Percentiles rank a stretch among this genome's conserved stretches.
These are phyloP conservation scores for Boletus hoseneyae DNA, from an alignment of 1,284 basidiomycete species.

Conservation along the genomic window DNA sequence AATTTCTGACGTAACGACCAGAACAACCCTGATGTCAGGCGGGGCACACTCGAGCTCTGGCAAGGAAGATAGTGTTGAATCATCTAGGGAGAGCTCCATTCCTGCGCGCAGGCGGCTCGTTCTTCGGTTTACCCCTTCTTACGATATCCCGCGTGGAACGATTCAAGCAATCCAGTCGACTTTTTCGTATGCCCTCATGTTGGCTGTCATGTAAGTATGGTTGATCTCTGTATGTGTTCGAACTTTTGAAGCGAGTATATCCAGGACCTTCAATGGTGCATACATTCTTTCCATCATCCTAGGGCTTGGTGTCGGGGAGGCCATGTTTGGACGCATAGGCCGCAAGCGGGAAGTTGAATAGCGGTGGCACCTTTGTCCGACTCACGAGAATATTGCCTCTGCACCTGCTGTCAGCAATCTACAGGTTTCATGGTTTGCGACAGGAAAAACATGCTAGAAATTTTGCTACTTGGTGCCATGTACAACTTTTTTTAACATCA, in stretches of 20 bases:
- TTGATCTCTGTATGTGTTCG: neutral
- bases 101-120: slow-evolving; percentile 30
- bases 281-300: slow-evolving; percentile 63
- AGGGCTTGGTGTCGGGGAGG: slow-evolving; percentile 64
- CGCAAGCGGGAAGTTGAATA: slow-evolving; percentile 17
- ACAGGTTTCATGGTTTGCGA: too few relatives aligned
- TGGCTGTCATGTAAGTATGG: slow-evolving; percentile 63
- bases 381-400: too few relatives aligned
- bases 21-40: neutral
- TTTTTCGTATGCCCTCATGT: slow-evolving; percentile 61
- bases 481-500: too few relatives aligned
- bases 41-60: neutral
- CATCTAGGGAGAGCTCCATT: neutral
- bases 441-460: too few relatives aligned
- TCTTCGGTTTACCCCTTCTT: slow-evolving; percentile 55
- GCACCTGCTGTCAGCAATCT: too few relatives aligned
- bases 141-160: slow-evolving; percentile 62
- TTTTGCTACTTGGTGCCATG: too few relatives aligned
- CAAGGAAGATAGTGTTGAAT: slow-evolving; percentile 5
- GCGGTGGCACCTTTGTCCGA: too few relatives aligned
- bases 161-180: slow-evolving; percentile 56
- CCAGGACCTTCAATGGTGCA: slow-evolving; percentile 71
- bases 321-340: slow-evolving; percentile 56
- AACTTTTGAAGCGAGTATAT: slow-evolving; percentile 7
- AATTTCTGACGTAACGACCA: slow-evolving; percentile 3